Conservation (phyloP, 768 basidiomycete species). For the Fibroporia radiculosa region DNA sequence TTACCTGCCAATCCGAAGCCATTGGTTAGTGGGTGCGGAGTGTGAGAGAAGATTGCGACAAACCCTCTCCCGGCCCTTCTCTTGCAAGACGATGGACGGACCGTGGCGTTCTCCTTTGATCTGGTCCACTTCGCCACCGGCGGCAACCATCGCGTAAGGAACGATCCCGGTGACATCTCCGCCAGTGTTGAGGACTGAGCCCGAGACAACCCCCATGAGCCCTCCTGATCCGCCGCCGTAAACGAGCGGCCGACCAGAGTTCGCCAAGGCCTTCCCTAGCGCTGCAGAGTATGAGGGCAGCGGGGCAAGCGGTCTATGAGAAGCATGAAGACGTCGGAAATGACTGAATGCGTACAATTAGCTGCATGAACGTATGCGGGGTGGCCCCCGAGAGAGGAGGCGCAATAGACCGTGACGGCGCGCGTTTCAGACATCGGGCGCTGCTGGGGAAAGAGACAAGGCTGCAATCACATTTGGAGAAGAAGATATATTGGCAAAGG, state of each 20-base stretch:
- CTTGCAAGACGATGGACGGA: constrained; percentile 21
- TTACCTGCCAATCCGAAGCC: constrained; percentile 7
- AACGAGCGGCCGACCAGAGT: constrained; percentile 53
- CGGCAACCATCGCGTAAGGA: constrained; percentile 66
- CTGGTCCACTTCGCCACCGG: constrained; percentile 56
- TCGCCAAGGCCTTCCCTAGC: constrained; percentile 65
- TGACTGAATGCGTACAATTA: constrained; percentile 41
- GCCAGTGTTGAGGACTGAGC: constrained; percentile 52
- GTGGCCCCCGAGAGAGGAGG: constrained; percentile 58
- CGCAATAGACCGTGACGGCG: constrained; percentile 80
- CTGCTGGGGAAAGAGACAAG: no score
- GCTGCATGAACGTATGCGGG: constrained; percentile 63
- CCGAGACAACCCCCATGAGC: constrained; percentile 80
- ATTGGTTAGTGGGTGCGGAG: constrained; percentile 22
- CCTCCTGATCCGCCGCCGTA: constrained; percentile 85
- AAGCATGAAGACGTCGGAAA: background rate
- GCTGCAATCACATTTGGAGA: no score
- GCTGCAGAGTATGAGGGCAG: constrained; percentile 33
- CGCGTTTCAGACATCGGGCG: background rate
- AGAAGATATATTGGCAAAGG: no score
- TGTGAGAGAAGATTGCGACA: constrained; percentile 5
- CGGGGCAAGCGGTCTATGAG: background rate
- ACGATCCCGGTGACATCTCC: constrained; percentile 74
- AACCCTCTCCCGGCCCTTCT: constrained; percentile 29
- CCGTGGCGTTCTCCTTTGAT: constrained; percentile 15